Conservation (phyloP, 176 grass and related monocot species). For the Ananas comosus region DNA sequence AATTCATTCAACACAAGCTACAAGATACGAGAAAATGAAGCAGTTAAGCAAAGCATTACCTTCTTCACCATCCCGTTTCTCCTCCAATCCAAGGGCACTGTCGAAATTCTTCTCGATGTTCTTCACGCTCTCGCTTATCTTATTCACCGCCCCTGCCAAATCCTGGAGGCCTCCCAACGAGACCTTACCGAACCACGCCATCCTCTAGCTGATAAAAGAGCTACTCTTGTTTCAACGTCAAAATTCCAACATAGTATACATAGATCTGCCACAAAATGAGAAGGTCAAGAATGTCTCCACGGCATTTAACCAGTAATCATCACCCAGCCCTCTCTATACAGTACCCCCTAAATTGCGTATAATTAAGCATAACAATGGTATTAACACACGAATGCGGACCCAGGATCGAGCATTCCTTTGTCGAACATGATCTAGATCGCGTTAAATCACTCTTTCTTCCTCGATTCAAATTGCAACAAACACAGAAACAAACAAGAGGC, state of each 20-base stretch:
- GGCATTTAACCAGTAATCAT: too few species aligned
- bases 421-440: background rate
- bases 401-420: background rate
- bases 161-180: slow-evolving; percentile 87
- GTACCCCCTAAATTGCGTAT: slow-evolving; percentile 5
- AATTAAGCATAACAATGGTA: background rate
- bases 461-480: background rate
- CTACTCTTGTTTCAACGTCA: slow-evolving; percentile 3
- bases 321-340: slow-evolving; percentile 3
- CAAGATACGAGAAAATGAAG: background rate
- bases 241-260: slow-evolving; percentile 35
- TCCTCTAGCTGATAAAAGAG: slow-evolving; percentile 11
- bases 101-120: slow-evolving; percentile 99
- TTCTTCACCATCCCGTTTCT: slow-evolving; percentile 63
- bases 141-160: slow-evolving; percentile 91
- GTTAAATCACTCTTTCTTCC: background rate
- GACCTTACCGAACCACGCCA: slow-evolving; percentile 88
- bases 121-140: slow-evolving; percentile 98
- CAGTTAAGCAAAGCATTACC: slow-evolving; percentile 27
- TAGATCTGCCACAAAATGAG: slow-evolving; percentile 33
- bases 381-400: background rate
- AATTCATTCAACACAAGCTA: background rate
- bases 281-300: too few species aligned
- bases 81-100: slow-evolving; percentile 85
- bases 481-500: background rate